Conservation (phyloP, 768 basidiomycete species). For the Psilocybe sp. region DNA sequence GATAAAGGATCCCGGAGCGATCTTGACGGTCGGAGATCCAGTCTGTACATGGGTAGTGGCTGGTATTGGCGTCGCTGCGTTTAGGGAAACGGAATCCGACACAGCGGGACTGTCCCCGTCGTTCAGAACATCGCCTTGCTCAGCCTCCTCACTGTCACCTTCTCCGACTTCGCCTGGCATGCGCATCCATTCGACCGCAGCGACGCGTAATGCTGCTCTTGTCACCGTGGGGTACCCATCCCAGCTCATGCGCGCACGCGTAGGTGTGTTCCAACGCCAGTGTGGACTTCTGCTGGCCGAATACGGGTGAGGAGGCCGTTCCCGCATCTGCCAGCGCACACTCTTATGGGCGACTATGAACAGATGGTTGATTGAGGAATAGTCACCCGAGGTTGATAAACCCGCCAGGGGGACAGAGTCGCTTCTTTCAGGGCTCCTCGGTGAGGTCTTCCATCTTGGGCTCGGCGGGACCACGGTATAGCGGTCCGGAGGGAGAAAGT, state of each 20-base stretch:
- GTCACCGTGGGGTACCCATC: conserved; percentile 66
- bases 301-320: conserved; percentile 93
- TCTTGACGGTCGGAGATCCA: not conserved
- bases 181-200: conserved; percentile 65
- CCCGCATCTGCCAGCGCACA: conserved; percentile 59
- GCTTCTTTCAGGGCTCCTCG: conserved; percentile 53
- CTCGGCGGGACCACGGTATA: conserved; percentile 19
- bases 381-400: conserved; percentile 87
- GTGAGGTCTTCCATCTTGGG: too few relatives aligned
- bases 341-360: not conserved
- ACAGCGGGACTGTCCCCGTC: too few relatives aligned
- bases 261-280: conserved; percentile 82
- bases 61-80: not conserved
- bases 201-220: conserved; percentile 56
- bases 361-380: not conserved
- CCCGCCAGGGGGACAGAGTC: conserved; percentile 80
- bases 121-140: too few relatives aligned
- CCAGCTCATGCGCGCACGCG: conserved; percentile 87
- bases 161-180: too few relatives aligned
- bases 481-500: conserved; percentile 39
- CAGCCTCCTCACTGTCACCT: too few relatives aligned
- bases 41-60: conserved; percentile 24
- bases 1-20: conserved; percentile 56
- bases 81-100: too few relatives aligned
- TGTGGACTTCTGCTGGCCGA: conserved; percentile 77